Evolutionary conservation across 495 filamentous ascomycete species (phyloP).

Genomic region (Rhypophila decipiens): DNA sequence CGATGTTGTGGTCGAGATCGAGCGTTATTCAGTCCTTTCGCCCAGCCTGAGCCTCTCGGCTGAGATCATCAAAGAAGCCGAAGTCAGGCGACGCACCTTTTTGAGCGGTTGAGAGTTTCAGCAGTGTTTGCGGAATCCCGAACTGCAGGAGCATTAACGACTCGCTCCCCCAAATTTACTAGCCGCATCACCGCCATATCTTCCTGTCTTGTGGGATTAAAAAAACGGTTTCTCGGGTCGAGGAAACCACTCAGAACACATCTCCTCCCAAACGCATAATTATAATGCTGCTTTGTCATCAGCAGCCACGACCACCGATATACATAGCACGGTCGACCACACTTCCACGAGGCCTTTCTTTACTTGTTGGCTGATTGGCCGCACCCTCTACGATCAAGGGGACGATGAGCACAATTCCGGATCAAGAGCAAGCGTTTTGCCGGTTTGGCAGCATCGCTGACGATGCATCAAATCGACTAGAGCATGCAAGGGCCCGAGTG

Average conservation of each 20-base stretch:
- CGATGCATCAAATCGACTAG: not conserved
- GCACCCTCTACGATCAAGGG: too few relatives aligned
- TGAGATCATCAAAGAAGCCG: conserved; percentile 74
- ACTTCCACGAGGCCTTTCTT: too few relatives aligned
- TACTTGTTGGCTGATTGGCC: too few relatives aligned
- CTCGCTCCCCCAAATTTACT: conserved; percentile 10
- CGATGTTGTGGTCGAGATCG: conserved; percentile 65
- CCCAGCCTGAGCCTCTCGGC: conserved; percentile 66
- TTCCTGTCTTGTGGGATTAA: conserved; percentile 21
- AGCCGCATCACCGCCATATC: conserved; percentile 9
- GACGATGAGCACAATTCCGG: too few relatives aligned
- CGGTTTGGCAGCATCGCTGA: not conserved
- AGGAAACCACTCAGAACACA: not conserved
- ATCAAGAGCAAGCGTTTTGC: not conserved
- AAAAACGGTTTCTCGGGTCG: conserved; percentile 4
- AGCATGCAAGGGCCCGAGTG: conserved; percentile 6
- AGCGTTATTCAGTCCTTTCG: conserved; percentile 64
- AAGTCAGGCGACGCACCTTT: conserved; percentile 55
- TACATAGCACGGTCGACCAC: too few relatives aligned
- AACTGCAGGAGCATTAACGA: conserved; percentile 3
- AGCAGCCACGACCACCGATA: too few relatives aligned
- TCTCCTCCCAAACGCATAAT: too few relatives aligned
- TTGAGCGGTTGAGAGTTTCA: conserved; percentile 34
- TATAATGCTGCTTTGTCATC: too few relatives aligned
- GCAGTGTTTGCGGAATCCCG: conserved; percentile 4